Conservation (phyloP, 805 yeast species). For the Dipodascus geniculatus region DNA sequence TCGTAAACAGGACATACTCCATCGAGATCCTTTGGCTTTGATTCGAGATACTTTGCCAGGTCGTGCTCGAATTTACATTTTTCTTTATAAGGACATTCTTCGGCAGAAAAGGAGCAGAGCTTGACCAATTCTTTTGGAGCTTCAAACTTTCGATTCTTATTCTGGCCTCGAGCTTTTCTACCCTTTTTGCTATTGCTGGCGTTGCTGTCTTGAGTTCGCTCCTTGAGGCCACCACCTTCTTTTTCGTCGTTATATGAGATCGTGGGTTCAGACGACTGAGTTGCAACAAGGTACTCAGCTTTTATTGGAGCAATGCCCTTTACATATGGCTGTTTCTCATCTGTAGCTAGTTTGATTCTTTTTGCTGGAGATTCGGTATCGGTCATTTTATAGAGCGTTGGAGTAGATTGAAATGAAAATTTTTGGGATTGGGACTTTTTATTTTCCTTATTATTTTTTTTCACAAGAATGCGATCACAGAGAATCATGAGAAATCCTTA, state of each 20-base stretch:
- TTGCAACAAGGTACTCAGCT: conserved; percentile 46
- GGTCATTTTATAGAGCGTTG: not conserved
- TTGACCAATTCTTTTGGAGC: conserved; percentile 54
- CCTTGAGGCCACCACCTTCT: conserved; percentile 15
- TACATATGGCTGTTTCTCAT: conserved; percentile 16
- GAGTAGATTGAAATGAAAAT: not conserved
- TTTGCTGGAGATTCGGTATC: conserved; percentile 14
- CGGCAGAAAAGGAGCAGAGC: conserved; percentile 42
- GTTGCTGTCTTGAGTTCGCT: conserved; percentile 33
- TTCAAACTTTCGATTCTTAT: conserved; percentile 65
- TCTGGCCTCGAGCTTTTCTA: conserved; percentile 62
- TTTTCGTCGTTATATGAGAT: conserved; percentile 18
- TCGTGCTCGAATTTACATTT: conserved; percentile 73
- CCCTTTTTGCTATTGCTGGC: conserved; percentile 31
- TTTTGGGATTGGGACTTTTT: not conserved
- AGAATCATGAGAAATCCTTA: conserved; percentile 32
- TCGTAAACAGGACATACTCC: conserved; percentile 78
- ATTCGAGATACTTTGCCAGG: conserved; percentile 45
- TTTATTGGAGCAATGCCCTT: conserved; percentile 73
- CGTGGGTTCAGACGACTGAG: conserved; percentile 3
- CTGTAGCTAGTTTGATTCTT: conserved; percentile 16
- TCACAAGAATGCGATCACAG: too few species aligned
- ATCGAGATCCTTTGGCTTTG: conserved; percentile 60
- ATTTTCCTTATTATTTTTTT: too few species aligned
- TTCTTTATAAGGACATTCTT: conserved; percentile 45